Base-by-base conservation (phyloP, 169 alveolate species). In the Cryptosporidium sp. region DNA sequence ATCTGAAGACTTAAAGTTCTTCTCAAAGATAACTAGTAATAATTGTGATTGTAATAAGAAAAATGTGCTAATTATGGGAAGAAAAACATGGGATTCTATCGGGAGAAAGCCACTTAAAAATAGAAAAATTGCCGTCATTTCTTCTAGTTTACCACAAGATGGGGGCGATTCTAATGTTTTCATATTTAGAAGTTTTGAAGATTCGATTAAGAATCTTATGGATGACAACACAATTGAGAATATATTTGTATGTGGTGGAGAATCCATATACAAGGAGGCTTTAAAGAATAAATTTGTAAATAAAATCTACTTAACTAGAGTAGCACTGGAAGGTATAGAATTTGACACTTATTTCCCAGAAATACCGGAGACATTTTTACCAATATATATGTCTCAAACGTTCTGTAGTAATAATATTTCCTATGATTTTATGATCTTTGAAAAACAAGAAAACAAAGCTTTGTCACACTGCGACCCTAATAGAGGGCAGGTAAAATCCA, bases 11-110 rank as follows among this genome's bases (percentile, higher is more conserved):
- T 43, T 75, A 18, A 55, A 59, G 62, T 59, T 35, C 39, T 75
- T 75, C 14, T 61, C 48, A 23, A 61, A 61, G 31, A 9, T 75
- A 23, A 75, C 86, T 3, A 59, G 86, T 61, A 59, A 45, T 58
- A 21, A 33, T 67, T 45, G 23, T 10, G 43, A 31, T 8, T 1
- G 2, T 0, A 35, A 48, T 26, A 71, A 71, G 21, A 85, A 91
- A 89, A 97, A 97, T 86, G 98, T 97, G 29, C 96, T 98, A 37
- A 94, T 98, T 35, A 96, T 98, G 98, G 99, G 99, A 0, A 95
- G 98, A 80, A 96, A 94, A 65, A 98, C 99, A 33, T 98, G 98
- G 98, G 98, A 96, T 51, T 94, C 97, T 48, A 85, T 97, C 31
- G 99, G 99, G 0, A 91, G 85, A 61, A 84, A 94, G 26, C 99